A percentile compares a stretch with the other conserved stretches of the same genome.
Conservation (phyloP, 2,329 filamentous ascomycete genomes). For the Ophiocordyceps sinensis region DNA sequence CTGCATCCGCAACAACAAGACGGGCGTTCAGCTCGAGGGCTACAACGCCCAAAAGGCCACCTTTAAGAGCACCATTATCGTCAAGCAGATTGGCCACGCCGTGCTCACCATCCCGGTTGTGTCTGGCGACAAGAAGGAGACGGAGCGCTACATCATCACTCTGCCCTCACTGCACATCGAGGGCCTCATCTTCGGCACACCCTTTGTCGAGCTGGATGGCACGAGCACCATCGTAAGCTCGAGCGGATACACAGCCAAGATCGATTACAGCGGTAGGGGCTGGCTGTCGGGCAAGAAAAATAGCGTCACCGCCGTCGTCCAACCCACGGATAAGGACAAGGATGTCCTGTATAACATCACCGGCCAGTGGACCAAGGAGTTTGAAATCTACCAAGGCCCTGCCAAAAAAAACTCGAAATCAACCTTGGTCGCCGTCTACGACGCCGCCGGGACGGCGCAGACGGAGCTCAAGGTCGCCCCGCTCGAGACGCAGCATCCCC, state of each 20-base stretch:
- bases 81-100: slow-evolving; percentile 89
- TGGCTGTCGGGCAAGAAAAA: slow-evolving; percentile 97
- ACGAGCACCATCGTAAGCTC: slow-evolving; percentile 75
- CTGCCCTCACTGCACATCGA: slow-evolving; percentile 88
- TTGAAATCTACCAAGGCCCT: slow-evolving; percentile 58
- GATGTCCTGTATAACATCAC: slow-evolving; percentile 67
- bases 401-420: slow-evolving; percentile 33
- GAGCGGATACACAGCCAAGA: slow-evolving; percentile 72
- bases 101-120: slow-evolving; percentile 54
- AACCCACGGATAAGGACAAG: slow-evolving; percentile 55
- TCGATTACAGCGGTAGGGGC: slow-evolving; percentile 86
- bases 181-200: slow-evolving; percentile 71
- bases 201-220: slow-evolving; percentile 83
- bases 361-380: slow-evolving; percentile 80
- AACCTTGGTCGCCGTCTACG: slow-evolving; percentile 43
- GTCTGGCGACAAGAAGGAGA: slow-evolving; percentile 16
- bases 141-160: slow-evolving; percentile 76
- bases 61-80: slow-evolving; percentile 83
- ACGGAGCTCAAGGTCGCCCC: slow-evolving; percentile 59
- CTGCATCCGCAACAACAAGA: slow-evolving; percentile 72
- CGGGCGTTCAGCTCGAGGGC: slow-evolving; percentile 66
- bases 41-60: slow-evolving; percentile 96
- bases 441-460: slow-evolving; percentile 39
- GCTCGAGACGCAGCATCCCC: slow-evolving; percentile 66
- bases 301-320: slow-evolving; percentile 63